phyloP scores from a whole-genome alignment of 441 rosid species.

The Corymbia calophylla region DNA sequence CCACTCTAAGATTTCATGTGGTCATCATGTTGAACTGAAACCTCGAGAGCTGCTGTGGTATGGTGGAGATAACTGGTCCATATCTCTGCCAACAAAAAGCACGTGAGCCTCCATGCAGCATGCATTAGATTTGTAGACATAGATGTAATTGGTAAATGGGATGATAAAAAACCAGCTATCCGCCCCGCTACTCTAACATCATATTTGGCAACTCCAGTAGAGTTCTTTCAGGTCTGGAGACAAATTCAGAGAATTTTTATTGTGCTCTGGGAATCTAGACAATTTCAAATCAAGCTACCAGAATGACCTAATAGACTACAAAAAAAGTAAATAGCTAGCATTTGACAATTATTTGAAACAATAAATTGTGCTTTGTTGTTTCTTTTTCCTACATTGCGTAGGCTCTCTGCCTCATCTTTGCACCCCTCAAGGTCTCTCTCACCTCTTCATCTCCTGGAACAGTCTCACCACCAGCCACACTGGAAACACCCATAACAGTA shows the following conservation, averaged over 20 bases:
- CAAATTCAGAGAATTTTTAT: background rate
- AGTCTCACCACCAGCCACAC: background rate
- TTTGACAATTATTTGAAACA: background rate
- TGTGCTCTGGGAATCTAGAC: background rate
- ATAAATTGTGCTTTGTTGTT: background rate
- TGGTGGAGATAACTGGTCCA: conserved; percentile 95
- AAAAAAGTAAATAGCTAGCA: background rate
- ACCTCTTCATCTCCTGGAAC: background rate
- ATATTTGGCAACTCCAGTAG: background rate
- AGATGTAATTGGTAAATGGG: background rate
- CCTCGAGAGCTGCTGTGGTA: conserved; percentile 99
- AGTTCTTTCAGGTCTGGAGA: background rate
- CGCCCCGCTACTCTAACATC: background rate
- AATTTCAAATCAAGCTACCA: background rate
- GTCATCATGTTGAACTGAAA: conserved; percentile 96
- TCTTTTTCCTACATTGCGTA: background rate
- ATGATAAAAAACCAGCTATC: background rate
- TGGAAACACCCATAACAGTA: background rate
- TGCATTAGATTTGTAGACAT: background rate
- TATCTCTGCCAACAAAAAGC: conserved; percentile 58
- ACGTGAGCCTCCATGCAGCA: background rate
- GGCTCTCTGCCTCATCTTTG: background rate
- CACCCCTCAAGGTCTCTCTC: background rate
- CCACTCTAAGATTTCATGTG: background rate
- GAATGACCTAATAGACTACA: background rate